Evolutionary conservation across 2,329 filamentous ascomycete genomes (phyloP).

Genomic region (Trichophyton benhamiae): DNA sequence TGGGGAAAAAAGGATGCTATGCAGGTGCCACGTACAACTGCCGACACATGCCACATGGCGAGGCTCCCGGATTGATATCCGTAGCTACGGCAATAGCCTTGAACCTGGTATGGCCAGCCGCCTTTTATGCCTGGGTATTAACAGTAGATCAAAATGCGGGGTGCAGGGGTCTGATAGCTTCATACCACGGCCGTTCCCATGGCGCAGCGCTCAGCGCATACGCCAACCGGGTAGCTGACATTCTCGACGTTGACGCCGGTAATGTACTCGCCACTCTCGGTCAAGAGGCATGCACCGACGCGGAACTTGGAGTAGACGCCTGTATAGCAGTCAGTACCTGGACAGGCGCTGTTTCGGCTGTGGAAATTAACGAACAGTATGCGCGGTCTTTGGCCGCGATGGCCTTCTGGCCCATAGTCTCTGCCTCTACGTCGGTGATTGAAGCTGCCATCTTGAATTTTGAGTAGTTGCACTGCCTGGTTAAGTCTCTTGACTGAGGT

Average conservation of each 20-base stretch:
- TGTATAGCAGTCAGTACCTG: conserved; percentile 18
- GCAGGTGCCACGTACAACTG: conserved; percentile 53
- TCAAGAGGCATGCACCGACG: conserved; percentile 71
- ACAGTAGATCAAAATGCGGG: neutral
- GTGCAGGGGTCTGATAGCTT: neutral
- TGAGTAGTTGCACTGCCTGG: too few species aligned
- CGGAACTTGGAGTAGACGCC: conserved; percentile 82
- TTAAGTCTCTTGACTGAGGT: neutral
- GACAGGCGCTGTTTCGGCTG: neutral
- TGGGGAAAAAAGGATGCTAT: neutral
- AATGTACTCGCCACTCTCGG: conserved; percentile 44
- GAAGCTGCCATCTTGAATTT: conserved; percentile 8
- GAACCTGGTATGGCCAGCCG: conserved; percentile 44
- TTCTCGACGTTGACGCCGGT: conserved; percentile 88
- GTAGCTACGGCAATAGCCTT: conserved; percentile 76
- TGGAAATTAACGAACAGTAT: conserved; percentile 51
- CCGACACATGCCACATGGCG: conserved; percentile 90
- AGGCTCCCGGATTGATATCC: conserved; percentile 53
- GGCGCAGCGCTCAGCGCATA: conserved; percentile 86
- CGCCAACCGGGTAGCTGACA: conserved; percentile 84
- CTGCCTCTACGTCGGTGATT: conserved; percentile 53
- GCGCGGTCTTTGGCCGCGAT: conserved; percentile 62
- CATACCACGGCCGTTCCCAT: conserved; percentile 60
- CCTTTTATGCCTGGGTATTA: conserved; percentile 17
- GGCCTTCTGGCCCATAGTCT: conserved; percentile 49